Evolutionary conservation across 2,329 filamentous ascomycete genomes (phyloP).

Genomic region (Aspergillus sp.): DNA sequence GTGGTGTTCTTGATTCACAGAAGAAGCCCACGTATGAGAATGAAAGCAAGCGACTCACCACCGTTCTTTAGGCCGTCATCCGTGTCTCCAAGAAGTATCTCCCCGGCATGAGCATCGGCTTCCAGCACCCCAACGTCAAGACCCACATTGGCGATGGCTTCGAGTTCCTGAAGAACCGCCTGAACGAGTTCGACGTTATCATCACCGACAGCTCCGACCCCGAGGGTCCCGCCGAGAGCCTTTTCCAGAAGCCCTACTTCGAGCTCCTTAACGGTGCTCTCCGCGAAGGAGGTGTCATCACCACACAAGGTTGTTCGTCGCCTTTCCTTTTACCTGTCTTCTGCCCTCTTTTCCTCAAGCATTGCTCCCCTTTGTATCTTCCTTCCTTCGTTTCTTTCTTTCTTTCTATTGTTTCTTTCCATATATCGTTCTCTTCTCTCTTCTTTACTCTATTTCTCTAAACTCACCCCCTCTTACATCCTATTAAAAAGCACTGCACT

Average conservation of each 20-base stretch:
- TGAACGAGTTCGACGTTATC: slow-evolving; percentile 98
- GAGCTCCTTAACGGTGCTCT: slow-evolving; percentile 87
- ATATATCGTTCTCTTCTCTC: slow-evolving; percentile 5
- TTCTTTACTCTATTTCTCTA: not conserved
- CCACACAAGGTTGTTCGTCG: slow-evolving; percentile 99
- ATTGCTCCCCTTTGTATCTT: slow-evolving; percentile 8
- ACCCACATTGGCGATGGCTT: slow-evolving; percentile 95
- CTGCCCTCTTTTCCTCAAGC: slow-evolving; percentile 53
- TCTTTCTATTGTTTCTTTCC: slow-evolving; percentile 12
- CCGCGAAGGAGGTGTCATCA: slow-evolving; percentile 94
- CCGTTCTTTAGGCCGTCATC: slow-evolving; percentile 71
- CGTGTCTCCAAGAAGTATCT: slow-evolving; percentile 98
- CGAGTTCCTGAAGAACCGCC: slow-evolving; percentile 95
- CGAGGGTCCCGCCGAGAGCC: slow-evolving; percentile 89
- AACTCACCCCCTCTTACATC: too few relatives aligned
- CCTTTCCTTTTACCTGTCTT: slow-evolving; percentile 56
- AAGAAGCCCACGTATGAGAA: not conserved
- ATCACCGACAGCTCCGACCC: slow-evolving; percentile 99
- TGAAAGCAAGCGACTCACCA: not conserved
- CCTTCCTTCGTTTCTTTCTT: not conserved
- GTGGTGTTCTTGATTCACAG: not conserved
- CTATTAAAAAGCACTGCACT: too few relatives aligned
- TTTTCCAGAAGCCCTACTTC: slow-evolving; percentile 99
- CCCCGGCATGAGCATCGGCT: slow-evolving; percentile 87
- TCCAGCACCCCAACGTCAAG: slow-evolving; percentile 90